Conservation (phyloP, 805 yeast genomes). For the Schwanniomyces occidentalis region DNA sequence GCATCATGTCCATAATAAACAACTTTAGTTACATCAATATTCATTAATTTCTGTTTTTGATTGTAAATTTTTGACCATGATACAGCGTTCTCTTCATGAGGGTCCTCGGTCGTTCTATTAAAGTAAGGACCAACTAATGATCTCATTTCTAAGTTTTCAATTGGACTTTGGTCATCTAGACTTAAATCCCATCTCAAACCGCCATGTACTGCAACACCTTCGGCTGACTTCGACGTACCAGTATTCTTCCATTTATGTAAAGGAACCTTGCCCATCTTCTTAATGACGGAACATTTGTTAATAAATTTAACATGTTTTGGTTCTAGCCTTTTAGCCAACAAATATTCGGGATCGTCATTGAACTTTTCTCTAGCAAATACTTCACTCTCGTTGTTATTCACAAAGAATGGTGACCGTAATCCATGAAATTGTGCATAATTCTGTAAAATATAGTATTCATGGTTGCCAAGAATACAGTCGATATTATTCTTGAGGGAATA, state of each 20-base stretch:
- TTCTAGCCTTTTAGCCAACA: conserved; percentile 53
- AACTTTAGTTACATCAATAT: conserved; percentile 30
- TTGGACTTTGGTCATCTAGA: conserved; percentile 61
- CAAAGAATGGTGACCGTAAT: conserved; percentile 34
- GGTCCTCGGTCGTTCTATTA: conserved; percentile 54
- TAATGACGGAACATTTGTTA: conserved; percentile 63
- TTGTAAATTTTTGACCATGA: conserved; percentile 63
- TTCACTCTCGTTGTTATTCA: conserved; percentile 3
- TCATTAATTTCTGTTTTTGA: conserved; percentile 36
- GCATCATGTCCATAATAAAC: conserved; percentile 93
- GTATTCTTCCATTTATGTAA: conserved; percentile 30
- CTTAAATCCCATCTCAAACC: conserved; percentile 70
- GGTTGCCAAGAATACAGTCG: conserved; percentile 85
- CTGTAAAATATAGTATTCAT: conserved; percentile 71
- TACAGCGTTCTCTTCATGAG: conserved; percentile 35
- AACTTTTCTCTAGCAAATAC: conserved; percentile 13
- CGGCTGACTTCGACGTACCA: conserved; percentile 25
- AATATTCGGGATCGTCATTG: conserved; percentile 37
- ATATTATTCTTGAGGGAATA: conserved; percentile 57
- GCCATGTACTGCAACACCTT: conserved; percentile 73
- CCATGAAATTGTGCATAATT: conserved; percentile 64
- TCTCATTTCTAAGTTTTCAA: conserved; percentile 68
- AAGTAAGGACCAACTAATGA: conserved; percentile 65
- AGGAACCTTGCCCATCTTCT: conserved; percentile 61
- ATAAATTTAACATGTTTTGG: conserved; percentile 64